Evolutionary conservation across 352 stramenopile species (phyloP), one percentile per base, ranked within the genome.

Genomic region (Globisporangium uncinulatum): DNA sequence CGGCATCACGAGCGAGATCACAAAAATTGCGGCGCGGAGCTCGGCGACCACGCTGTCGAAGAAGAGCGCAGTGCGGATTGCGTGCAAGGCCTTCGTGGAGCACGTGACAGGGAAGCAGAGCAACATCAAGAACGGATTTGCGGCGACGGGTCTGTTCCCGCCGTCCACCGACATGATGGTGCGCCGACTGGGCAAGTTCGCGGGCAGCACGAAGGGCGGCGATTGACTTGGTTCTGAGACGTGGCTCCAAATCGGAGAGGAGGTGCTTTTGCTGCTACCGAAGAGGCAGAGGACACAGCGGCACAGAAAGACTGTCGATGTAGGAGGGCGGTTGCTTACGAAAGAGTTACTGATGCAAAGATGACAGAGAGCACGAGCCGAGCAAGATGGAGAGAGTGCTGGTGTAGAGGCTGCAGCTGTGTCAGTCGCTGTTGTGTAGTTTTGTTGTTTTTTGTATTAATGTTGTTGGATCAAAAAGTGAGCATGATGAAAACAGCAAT

Each of bases 121-220:
- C 9, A 59, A 59, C 20, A 59, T 53, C 24, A 17, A 42, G 42
- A 59, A 15, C 54, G 54, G 48, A 15, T 53, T 53, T 34, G 44
- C 29, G n/a, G 41, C 54, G 29, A 53, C 47, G 8, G 42, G 39
- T 34, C 43, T 59, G 41, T 59, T 51, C 36, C 34, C 39, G 44
- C 42, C 54, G 29, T 59, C 20, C 11, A 53, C 53, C 54, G 42
- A 44, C 54, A 59, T 59, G 42, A 47, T 53, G 20, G 17, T 43
- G n/a, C 43, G 39, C 37, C 54, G 41, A 37, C 42, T 59, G n/a
- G 41, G 24, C 45, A 54, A 54, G 19, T 53, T 59, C 15, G 46
- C 32, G 31, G 21, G 37, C 36, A 32, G 34, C 36, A 56, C 36
- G 10, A 59, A 36, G 54, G 39, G 54, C n/a, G 54, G 41, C 9